These are phyloP conservation scores for Phytopythium montanum DNA, from an alignment of 352 stramenopile genomes.

Conservation along the genomic window DNA sequence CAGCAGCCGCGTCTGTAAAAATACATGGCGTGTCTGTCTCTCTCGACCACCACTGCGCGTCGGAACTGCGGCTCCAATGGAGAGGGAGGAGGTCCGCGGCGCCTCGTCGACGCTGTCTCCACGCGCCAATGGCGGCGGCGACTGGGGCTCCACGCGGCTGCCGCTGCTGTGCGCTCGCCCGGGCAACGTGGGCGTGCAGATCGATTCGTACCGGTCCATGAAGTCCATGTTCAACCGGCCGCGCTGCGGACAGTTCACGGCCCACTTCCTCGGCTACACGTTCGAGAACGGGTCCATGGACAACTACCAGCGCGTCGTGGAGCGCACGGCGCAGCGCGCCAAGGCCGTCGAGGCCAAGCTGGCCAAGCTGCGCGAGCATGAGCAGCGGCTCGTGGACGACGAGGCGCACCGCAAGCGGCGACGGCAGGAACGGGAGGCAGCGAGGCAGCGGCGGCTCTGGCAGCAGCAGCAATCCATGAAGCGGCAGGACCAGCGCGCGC, in stretches of 20 bases:
- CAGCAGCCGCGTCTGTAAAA: not conserved
- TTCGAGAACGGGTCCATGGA: slow-evolving; percentile 71
- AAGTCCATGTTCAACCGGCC: slow-evolving; percentile 46
- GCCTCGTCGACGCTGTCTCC: slow-evolving; percentile 4
- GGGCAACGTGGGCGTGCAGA: slow-evolving; percentile 75
- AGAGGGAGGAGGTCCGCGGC: slow-evolving; percentile 18
- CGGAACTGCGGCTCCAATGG: slow-evolving; percentile 7
- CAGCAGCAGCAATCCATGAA: slow-evolving; percentile 45
- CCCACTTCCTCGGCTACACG: slow-evolving; percentile 56
- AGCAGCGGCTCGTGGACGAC: slow-evolving; percentile 39
- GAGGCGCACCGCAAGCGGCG: slow-evolving; percentile 34
- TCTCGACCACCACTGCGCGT: not conserved
- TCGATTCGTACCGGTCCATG: slow-evolving; percentile 64
- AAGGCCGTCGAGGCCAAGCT: slow-evolving; percentile 44
- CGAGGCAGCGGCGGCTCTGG: slow-evolving; percentile 44
- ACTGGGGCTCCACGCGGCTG: slow-evolving; percentile 27
- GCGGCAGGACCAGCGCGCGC: slow-evolving; percentile 32
- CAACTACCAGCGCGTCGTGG: slow-evolving; percentile 60
- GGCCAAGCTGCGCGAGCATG: slow-evolving; percentile 34
- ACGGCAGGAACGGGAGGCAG: slow-evolving; percentile 33
- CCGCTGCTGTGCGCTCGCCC: slow-evolving; percentile 51
- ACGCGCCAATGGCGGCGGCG: not conserved
- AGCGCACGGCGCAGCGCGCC: slow-evolving; percentile 44
- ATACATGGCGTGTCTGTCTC: not conserved
- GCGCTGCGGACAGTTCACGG: slow-evolving; percentile 60